phyloP scores from a whole-genome alignment of 805 yeast genomes.

The Candida ascalaphidarum region DNA sequence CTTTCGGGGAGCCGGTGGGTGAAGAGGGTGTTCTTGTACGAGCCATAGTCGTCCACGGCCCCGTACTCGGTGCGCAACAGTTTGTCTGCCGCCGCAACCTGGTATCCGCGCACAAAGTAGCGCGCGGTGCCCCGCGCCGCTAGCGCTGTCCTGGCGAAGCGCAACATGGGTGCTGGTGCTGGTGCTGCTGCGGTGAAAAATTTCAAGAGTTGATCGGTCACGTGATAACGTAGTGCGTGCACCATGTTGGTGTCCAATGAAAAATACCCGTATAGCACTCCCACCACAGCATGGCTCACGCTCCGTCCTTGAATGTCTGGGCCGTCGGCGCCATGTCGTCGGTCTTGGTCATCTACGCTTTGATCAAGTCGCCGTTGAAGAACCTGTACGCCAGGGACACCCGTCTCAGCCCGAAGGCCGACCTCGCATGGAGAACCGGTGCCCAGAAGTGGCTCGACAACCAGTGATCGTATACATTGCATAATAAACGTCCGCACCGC shows the following conservation, averaged over 20 bases:
- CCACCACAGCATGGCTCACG: conserved; percentile 11
- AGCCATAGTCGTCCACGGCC: conserved; percentile 27
- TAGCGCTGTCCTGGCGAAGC: background rate
- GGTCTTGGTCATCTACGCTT: conserved; percentile 25
- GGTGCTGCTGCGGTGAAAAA: too few relatives aligned
- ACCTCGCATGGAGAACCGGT: conserved; percentile 39
- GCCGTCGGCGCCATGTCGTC: conserved; percentile 37
- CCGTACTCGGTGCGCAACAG: conserved; percentile 23
- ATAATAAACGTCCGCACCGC: too few relatives aligned
- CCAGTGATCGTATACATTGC: conserved; percentile 2
- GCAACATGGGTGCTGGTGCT: conserved; percentile 1
- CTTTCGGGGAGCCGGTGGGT: conserved; percentile 39
- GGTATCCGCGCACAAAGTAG: conserved; percentile 7
- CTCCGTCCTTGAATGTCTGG: conserved; percentile 30
- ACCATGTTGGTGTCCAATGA: too few relatives aligned
- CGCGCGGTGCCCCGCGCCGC: background rate
- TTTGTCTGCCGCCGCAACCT: conserved; percentile 13
- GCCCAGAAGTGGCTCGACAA: conserved; percentile 35
- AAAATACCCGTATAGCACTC: too few relatives aligned
- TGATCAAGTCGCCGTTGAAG: conserved; percentile 34
- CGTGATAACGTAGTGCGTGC: too few relatives aligned
- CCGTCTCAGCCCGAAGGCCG: conserved; percentile 39
- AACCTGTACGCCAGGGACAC: conserved; percentile 32
- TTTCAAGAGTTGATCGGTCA: too few relatives aligned
- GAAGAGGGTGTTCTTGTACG: conserved; percentile 31